These are phyloP conservation scores for Nakazawaea populi DNA, from an alignment of 805 yeast genomes.

Conservation along the genomic window DNA sequence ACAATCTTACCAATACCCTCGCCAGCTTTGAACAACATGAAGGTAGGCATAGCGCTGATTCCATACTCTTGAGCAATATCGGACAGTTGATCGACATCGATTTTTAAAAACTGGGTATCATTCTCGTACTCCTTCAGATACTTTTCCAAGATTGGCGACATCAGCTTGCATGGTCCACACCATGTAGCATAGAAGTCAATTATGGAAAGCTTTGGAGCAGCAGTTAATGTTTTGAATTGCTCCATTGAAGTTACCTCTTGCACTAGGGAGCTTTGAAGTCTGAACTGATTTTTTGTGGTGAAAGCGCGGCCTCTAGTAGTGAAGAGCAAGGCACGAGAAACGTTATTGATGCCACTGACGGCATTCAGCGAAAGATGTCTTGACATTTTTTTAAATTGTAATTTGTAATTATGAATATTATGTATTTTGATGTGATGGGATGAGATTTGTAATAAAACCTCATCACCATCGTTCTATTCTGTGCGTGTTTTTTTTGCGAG, in stretches of 20 bases:
- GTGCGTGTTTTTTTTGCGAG: too few relatives aligned
- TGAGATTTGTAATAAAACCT: too few relatives aligned
- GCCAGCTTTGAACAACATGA: slow-evolving; percentile 56
- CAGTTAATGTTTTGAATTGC: slow-evolving; percentile 30
- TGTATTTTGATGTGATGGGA: too few relatives aligned
- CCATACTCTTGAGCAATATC: slow-evolving; percentile 59
- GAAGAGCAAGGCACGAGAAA: neutral
- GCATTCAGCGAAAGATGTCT: neutral
- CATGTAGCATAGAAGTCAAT: slow-evolving; percentile 68
- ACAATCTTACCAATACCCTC: slow-evolving; percentile 49
- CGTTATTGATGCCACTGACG: neutral
- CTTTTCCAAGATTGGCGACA: slow-evolving; percentile 48
- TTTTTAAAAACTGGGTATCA: slow-evolving; percentile 57
- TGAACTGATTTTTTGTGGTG: neutral
- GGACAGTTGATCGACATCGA: slow-evolving; percentile 60
- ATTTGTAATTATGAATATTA: too few relatives aligned
- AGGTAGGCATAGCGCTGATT: slow-evolving; percentile 74
- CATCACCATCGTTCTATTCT: too few relatives aligned
- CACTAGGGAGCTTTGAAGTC: slow-evolving; percentile 16
- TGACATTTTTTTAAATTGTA: neutral
- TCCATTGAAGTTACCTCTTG: slow-evolving; percentile 26
- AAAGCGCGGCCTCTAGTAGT: neutral
- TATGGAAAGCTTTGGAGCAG: slow-evolving; percentile 36
- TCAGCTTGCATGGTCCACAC: slow-evolving; percentile 80
- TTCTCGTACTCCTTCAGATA: slow-evolving; percentile 33